Conservation (phyloP, 192 early-diverging fungal species). For the Coemansia sp. region DNA sequence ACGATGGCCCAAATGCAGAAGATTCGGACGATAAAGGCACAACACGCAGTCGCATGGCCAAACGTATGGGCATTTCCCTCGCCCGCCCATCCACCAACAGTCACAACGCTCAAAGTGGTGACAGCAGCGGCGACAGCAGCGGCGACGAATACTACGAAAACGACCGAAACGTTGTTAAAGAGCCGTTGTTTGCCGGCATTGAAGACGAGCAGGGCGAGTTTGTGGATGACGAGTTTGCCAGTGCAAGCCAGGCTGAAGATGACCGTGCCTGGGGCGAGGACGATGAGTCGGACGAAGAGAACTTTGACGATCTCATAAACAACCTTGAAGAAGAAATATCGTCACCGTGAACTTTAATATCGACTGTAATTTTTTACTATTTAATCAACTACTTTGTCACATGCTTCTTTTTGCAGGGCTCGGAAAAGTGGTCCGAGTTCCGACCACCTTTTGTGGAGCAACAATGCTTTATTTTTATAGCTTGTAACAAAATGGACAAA, state of each 20-base stretch:
- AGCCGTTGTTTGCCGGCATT: conserved; percentile 27
- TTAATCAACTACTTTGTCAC: conserved; percentile 2
- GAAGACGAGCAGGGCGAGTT: conserved; percentile 15
- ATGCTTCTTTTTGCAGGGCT: neutral
- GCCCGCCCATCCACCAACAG: conserved; percentile 8
- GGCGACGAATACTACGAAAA: conserved; percentile 19
- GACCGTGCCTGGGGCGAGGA: conserved; percentile 50
- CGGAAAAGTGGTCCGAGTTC: neutral
- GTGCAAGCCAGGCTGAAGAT: conserved; percentile 9
- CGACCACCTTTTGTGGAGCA: too few species aligned
- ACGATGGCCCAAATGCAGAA: neutral
- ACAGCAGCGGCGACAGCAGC: conserved; percentile 6
- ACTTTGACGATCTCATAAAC: conserved; percentile 57
- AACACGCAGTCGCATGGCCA: conserved; percentile 12
- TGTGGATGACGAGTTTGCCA: conserved; percentile 6
- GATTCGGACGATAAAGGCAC: neutral
- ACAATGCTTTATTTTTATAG: neutral
- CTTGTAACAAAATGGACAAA: conserved; percentile 23
- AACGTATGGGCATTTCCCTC: conserved; percentile 9
- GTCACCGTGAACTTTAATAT: conserved; percentile 9
- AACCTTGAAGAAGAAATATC: conserved; percentile 56
- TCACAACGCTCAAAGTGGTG: neutral
- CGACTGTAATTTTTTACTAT: neutral
- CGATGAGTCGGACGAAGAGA: conserved; percentile 41
- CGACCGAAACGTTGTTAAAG: conserved; percentile 8